Conservation (phyloP, 257 asterid species). For the Galeopsis tetrahit region DNA sequence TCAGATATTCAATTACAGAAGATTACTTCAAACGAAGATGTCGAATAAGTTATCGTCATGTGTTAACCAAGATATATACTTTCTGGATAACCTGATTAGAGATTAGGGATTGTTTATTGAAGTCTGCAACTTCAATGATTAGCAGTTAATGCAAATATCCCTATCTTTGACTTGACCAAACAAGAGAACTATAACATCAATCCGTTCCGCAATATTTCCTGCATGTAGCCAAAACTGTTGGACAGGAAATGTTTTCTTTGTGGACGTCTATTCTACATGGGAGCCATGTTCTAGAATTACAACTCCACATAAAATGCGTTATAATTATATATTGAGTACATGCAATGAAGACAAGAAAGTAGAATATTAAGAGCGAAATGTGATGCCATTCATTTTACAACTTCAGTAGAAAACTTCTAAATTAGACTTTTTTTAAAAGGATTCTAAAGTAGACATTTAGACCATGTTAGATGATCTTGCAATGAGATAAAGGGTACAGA, state of each 20-base stretch:
- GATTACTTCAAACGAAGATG: constrained; percentile 1
- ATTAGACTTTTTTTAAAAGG: neutral
- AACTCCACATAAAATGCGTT: neutral
- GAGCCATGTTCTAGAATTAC: neutral
- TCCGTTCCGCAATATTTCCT: constrained; percentile 2
- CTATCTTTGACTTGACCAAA: constrained; percentile 8
- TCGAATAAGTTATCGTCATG: neutral
- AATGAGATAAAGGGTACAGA: constrained; percentile 16
- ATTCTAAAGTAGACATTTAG: neutral
- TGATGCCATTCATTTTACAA: neutral
- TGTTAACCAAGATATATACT: neutral
- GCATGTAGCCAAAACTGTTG: neutral
- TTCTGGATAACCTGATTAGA: neutral
- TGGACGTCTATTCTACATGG: neutral
- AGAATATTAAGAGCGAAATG: neutral
- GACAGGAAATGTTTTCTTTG: too few species aligned
- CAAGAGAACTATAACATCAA: neutral
- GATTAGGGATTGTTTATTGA: neutral
- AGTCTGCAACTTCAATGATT: neutral
- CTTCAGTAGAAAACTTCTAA: constrained; percentile 5
- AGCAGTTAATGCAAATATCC: constrained; percentile 10
- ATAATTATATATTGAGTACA: neutral
- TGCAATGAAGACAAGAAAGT: constrained; percentile 17
- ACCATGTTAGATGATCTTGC: constrained; percentile 1
- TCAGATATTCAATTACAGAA: constrained; percentile 6